These are phyloP conservation scores for Aleurites moluccanus DNA, from an alignment of 441 rosid species.

Conservation along the genomic window DNA sequence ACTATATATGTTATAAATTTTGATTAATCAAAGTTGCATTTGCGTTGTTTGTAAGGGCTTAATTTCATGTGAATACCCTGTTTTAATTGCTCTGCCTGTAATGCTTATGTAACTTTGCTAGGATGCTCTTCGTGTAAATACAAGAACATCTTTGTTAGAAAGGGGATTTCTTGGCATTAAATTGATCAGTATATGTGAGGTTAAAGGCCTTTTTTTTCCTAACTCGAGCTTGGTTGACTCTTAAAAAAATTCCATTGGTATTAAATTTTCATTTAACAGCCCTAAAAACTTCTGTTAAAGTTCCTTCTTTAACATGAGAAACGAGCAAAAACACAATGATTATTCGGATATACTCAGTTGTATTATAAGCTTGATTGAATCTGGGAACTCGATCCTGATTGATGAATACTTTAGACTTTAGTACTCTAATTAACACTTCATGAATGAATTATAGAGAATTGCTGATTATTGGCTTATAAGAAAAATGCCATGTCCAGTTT, in stretches of 20 bases:
- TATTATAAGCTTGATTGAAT: neutral
- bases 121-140: neutral
- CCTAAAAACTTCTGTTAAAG: neutral
- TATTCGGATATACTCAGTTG: slow-evolving; percentile 1
- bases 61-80: neutral
- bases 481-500: neutral
- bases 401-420: neutral
- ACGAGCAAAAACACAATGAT: neutral
- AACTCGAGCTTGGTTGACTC: neutral
- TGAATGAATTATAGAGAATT: neutral
- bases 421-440: neutral
- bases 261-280: neutral
- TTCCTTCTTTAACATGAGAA: neutral
- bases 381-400: neutral
- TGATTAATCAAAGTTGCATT: neutral
- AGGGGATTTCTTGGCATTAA: neutral
- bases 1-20: neutral
- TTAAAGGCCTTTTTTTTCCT: neutral
- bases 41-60: neutral
- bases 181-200: neutral
- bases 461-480: neutral
- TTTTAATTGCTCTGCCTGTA: neutral
- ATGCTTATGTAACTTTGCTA: neutral
- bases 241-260: neutral
- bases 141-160: neutral